These are phyloP conservation scores for Keithomyces neogunnii DNA, from an alignment of 2,329 filamentous ascomycete genomes.

Conservation along the genomic window DNA sequence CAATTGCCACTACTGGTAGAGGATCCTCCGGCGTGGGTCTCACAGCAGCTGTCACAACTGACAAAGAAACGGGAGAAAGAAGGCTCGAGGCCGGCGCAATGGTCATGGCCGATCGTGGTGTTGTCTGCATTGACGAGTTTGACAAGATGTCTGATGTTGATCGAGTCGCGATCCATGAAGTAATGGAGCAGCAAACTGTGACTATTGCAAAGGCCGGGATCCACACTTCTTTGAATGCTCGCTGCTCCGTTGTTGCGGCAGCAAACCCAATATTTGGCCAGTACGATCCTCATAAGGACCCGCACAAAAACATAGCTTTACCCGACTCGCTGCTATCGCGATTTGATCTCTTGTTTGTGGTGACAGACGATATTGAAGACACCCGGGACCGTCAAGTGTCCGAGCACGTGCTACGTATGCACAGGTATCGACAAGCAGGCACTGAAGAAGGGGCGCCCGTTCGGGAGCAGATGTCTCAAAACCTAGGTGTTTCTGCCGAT, in stretches of 20 bases:
- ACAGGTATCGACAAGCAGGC: constrained; percentile 85
- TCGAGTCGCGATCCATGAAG: constrained; percentile 97
- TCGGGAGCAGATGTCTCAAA: constrained; percentile 76
- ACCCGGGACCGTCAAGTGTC: constrained; percentile 83
- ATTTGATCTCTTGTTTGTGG: constrained; percentile 96
- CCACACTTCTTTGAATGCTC: constrained; percentile 91
- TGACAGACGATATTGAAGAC: constrained; percentile 97
- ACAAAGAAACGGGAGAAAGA: constrained; percentile 95
- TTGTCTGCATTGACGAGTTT: constrained; percentile 98
- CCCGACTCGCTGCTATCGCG: constrained; percentile 93
- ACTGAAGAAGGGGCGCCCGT: constrained; percentile 92
- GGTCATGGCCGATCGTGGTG: constrained; percentile 93
- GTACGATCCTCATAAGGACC: constrained; percentile 97
- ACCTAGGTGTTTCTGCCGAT: constrained; percentile 79
- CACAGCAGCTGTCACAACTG: constrained; percentile 89
- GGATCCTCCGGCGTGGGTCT: constrained; percentile 97
- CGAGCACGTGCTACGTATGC: constrained; percentile 95
- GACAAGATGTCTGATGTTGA: constrained; percentile 99
- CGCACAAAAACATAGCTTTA: constrained; percentile 95
- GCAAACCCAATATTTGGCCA: constrained; percentile 98
- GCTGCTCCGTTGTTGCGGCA: constrained; percentile 92
- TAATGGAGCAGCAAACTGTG: constrained; percentile 99
- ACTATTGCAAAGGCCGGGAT: constrained; percentile 98
- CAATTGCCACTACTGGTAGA: constrained; percentile 93
- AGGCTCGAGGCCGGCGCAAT: constrained; percentile 95